phyloP scores from a whole-genome alignment of 2,329 filamentous ascomycete species.

The Penicillium aurantiogriseum region DNA sequence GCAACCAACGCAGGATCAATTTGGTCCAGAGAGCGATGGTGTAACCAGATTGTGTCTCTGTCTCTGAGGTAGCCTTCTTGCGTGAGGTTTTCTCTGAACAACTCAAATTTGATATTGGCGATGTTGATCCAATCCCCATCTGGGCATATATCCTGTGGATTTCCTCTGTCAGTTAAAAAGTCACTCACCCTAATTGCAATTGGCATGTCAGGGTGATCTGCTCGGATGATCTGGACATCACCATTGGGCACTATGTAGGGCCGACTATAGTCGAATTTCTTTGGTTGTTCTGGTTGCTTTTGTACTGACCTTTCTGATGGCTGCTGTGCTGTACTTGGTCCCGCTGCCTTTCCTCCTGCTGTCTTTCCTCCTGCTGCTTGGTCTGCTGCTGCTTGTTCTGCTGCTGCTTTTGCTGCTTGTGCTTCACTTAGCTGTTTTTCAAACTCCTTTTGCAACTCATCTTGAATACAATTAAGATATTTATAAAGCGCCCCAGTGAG shows the following conservation, averaged over 20 bases:
- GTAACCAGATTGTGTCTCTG: not conserved
- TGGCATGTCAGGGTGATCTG: not conserved
- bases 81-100: not conserved
- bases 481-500: not conserved
- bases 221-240: not conserved
- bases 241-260: not conserved
- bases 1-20: not conserved
- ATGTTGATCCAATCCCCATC: conserved; percentile 2
- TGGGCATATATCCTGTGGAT: not conserved
- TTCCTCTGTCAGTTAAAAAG: not conserved
- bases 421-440: not conserved
- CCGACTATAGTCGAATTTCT: not conserved
- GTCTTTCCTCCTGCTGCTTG: no score
- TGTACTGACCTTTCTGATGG: not conserved
- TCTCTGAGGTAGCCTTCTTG: not conserved
- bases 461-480: not conserved
- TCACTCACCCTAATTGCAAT: not conserved
- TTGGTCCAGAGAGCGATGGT: not conserved
- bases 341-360: not conserved
- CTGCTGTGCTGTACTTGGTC: not conserved
- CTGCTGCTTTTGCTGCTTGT: no score
- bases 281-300: no score
- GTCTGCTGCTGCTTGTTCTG: no score
- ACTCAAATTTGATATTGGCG: not conserved
- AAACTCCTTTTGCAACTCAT: not conserved